Percentiles rank a stretch among this genome's conserved stretches.
These are phyloP conservation scores for Lophium mytilinum DNA, from an alignment of 495 filamentous ascomycete species.

Conservation along the genomic window DNA sequence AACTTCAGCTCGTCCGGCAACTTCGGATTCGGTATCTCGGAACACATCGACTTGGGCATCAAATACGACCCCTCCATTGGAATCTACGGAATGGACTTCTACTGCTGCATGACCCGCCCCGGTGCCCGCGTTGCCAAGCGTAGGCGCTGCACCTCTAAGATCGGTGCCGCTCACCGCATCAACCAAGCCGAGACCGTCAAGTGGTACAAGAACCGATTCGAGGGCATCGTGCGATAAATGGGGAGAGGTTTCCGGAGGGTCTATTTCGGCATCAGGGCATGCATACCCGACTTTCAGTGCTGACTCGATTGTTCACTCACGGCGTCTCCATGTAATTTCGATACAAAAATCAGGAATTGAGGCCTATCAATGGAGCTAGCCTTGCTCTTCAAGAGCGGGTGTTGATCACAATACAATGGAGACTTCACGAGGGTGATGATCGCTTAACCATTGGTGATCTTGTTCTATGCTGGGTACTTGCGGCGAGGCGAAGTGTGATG, in stretches of 20 bases:
- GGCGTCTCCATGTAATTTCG: constrained; percentile 20
- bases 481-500: too few relatives aligned
- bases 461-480: constrained; percentile 1
- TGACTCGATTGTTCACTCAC: constrained; percentile 2
- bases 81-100: constrained; percentile 99
- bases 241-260: neutral
- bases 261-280: constrained; percentile 7
- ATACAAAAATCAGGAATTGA: constrained; percentile 17
- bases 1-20: constrained; percentile 99
- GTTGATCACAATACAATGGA: constrained; percentile 31
- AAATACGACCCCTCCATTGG: constrained; percentile 68
- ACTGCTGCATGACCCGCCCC: constrained; percentile 99
- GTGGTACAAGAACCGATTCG: constrained; percentile 99
- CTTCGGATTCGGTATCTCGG: constrained; percentile 99
- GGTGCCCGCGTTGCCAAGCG: constrained; percentile 96
- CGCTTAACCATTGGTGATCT: constrained; percentile 34
- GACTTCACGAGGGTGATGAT: constrained; percentile 32
- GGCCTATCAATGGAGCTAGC: constrained; percentile 30
- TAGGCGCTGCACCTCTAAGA: constrained; percentile 73
- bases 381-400: constrained; percentile 13
- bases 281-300: constrained; percentile 13
- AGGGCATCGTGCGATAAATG: constrained; percentile 83
- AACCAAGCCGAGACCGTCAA: constrained; percentile 87
- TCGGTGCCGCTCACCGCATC: constrained; percentile 88
- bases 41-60: constrained; percentile 99